Percentiles rank a stretch among this genome's conserved stretches.
Conservation (phyloP, 257 asterid genomes). For the Vinca minor region DNA sequence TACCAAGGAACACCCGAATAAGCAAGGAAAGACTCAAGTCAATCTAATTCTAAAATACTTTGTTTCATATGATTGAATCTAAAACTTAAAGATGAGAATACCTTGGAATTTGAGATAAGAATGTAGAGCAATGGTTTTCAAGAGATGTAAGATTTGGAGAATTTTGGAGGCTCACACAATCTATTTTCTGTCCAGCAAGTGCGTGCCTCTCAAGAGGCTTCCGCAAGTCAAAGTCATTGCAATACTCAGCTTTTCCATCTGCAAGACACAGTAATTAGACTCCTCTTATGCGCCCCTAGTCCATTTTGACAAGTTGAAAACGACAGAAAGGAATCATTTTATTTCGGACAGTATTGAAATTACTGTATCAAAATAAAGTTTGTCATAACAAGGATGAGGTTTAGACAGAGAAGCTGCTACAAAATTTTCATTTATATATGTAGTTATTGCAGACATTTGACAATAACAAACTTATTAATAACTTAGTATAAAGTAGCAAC, state of each 20-base stretch:
- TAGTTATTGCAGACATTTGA: too few species aligned
- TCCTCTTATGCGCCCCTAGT: constrained; percentile 9
- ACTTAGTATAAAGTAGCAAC: too few species aligned
- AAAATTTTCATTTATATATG: background rate
- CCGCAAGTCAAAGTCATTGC: constrained; percentile 81
- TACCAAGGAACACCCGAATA: background rate
- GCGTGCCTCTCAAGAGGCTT: constrained; percentile 84
- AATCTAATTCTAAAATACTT: background rate
- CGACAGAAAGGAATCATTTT: background rate
- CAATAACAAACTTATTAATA: too few species aligned
- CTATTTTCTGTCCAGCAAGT: constrained; percentile 50
- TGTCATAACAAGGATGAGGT: background rate
- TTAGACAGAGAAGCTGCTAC: background rate
- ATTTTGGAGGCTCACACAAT: constrained; percentile 61
- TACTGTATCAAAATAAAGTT: background rate
- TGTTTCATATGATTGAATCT: background rate
- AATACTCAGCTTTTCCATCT: constrained; percentile 78
- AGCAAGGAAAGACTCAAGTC: background rate
- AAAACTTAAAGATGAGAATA: constrained; percentile 15
- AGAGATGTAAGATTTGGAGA: constrained; percentile 57
- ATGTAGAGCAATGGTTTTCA: constrained; percentile 58
- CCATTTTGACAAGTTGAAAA: constrained; percentile 3
- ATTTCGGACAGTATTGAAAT: background rate
- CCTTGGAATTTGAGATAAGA: constrained; percentile 67
- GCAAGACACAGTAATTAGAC: constrained; percentile 18